Conservation (phyloP, 257 asterid genomes). For the Lycium barbarum region DNA sequence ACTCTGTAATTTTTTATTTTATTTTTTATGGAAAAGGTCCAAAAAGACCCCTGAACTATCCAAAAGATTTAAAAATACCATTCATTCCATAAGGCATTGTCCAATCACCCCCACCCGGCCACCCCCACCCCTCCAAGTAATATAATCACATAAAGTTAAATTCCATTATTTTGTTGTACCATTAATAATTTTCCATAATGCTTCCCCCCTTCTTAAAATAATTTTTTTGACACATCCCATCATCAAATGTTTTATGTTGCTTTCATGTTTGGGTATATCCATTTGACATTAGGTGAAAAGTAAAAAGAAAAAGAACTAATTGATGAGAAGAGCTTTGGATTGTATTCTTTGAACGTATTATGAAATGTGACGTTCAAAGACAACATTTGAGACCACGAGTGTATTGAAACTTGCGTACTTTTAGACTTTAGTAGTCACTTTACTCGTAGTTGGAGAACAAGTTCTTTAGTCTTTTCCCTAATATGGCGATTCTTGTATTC, state of each 20-base stretch:
- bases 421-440: neutral
- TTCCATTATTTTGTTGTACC: neutral
- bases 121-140: neutral
- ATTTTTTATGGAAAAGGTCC: too few species aligned
- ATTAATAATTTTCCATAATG: neutral
- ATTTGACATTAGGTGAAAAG: neutral
- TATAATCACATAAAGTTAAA: slow-evolving; percentile 6
- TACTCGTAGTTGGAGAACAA: neutral
- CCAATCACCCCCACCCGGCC: too few species aligned
- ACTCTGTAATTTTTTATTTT: too few species aligned
- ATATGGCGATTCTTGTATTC: neutral
- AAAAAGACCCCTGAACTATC: too few species aligned
- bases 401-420: neutral
- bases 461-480: neutral
- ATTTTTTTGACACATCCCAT: neutral
- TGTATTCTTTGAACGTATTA: neutral
- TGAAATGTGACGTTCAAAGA: neutral
- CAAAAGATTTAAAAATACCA: too few species aligned
- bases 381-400: neutral
- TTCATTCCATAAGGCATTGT: too few species aligned
- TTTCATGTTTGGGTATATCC: neutral
- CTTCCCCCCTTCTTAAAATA: neutral
- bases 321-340: neutral
- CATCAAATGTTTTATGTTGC: neutral
- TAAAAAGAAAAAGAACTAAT: neutral